A percentile compares a stretch with the other conserved stretches of the same genome.
Evolutionary conservation across 176 grass and related monocot genomes (phyloP).

Genomic region (Triticum timopheevii): DNA sequence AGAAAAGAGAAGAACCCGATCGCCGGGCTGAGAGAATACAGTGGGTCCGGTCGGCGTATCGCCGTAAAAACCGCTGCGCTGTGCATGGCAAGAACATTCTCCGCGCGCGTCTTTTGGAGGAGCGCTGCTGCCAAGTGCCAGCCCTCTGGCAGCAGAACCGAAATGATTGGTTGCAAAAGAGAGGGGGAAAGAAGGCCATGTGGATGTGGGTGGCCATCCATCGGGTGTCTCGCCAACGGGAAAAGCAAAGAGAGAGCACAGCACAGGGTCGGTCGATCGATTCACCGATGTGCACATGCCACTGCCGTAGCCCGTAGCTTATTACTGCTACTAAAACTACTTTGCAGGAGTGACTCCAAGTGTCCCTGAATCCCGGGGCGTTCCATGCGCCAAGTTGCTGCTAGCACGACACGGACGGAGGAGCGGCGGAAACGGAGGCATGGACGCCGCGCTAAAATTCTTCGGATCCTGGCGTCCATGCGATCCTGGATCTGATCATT

Average conservation of each 20-base stretch:
- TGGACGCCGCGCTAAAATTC: not conserved
- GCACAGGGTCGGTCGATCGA: too few relatives aligned
- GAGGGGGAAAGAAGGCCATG: not conserved
- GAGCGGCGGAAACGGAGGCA: not conserved
- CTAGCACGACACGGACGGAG: not conserved
- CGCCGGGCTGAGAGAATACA: too few relatives aligned
- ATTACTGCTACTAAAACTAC: too few relatives aligned
- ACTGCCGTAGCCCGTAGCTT: too few relatives aligned
- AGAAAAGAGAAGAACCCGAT: too few relatives aligned
- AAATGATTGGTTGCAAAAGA: conserved; percentile 27
- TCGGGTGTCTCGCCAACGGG: not conserved
- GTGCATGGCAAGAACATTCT: conserved; percentile 28
- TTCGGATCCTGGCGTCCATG: not conserved
- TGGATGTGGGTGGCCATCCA: not conserved
- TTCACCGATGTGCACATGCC: not conserved
- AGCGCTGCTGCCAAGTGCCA: not conserved
- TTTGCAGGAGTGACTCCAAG: too few relatives aligned
- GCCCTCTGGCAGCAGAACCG: not conserved
- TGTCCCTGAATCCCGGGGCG: not conserved
- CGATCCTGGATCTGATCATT: not conserved
- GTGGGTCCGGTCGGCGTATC: too few relatives aligned
- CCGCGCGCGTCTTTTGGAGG: conserved; percentile 23
- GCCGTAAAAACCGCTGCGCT: too few relatives aligned
- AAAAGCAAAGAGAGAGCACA: not conserved
- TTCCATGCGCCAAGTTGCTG: not conserved